phyloP scores from a whole-genome alignment of 768 basidiomycete species.

The Wakefieldia striispora region DNA sequence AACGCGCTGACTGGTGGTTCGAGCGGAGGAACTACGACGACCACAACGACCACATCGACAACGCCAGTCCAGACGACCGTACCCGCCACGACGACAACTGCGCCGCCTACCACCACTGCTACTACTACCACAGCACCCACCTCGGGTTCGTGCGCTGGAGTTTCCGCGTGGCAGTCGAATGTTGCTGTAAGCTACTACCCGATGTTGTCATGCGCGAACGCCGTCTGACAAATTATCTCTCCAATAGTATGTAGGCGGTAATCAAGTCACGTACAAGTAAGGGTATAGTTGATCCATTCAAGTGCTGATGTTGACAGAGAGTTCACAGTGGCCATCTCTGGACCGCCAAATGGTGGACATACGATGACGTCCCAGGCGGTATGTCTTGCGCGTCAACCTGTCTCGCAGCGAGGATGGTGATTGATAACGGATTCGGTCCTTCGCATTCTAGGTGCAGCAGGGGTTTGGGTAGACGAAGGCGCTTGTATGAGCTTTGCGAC shows the following conservation, averaged over 20 bases:
- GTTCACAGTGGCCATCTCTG: slow-evolving; percentile 44
- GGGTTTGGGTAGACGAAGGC: slow-evolving; percentile 17
- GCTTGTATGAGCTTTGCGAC: slow-evolving; percentile 10
- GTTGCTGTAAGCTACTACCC: slow-evolving; percentile 35
- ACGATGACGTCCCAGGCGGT: slow-evolving; percentile 38
- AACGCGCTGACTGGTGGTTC: slow-evolving; percentile 48
- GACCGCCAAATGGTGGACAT: slow-evolving; percentile 50
- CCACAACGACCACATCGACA: slow-evolving; percentile 19
- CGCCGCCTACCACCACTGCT: slow-evolving; percentile 6
- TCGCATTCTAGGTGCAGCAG: slow-evolving; percentile 10
- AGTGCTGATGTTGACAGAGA: not conserved
- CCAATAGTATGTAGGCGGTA: slow-evolving; percentile 44
- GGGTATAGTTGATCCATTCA: not conserved
- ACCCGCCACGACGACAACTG: slow-evolving; percentile 3
- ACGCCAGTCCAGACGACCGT: slow-evolving; percentile 10
- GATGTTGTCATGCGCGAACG: not conserved
- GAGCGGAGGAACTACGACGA: slow-evolving; percentile 16
- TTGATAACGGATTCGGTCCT: not conserved
- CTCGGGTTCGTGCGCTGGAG: slow-evolving; percentile 37
- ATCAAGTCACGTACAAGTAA: slow-evolving; percentile 43
- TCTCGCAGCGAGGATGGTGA: not conserved
- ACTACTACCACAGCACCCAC: slow-evolving; percentile 8
- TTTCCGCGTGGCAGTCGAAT: slow-evolving; percentile 42
- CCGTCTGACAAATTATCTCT: not conserved
- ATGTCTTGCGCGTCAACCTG: not conserved